These are phyloP conservation scores for Jaapia argillacea DNA, from an alignment of 768 basidiomycete genomes.

Conservation along the genomic window DNA sequence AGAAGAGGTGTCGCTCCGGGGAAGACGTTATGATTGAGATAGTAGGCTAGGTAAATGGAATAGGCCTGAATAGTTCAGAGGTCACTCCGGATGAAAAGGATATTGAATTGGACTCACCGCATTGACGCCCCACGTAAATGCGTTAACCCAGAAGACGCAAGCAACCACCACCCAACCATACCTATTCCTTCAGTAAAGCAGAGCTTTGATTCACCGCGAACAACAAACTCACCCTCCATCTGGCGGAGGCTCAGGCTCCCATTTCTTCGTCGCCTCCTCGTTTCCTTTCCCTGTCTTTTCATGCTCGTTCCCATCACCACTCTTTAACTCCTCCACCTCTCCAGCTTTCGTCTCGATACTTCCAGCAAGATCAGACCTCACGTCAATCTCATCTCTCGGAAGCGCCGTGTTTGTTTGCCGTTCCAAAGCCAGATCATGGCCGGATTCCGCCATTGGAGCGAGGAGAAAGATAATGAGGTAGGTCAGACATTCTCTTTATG, in stretches of 20 bases:
- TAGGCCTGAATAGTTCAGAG: neutral
- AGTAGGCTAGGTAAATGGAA: neutral
- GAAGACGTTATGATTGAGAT: neutral
- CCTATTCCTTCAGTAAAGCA: no score
- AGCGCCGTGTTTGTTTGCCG: neutral
- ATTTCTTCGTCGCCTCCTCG: neutral
- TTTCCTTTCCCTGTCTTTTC: no score
- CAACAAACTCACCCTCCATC: no score
- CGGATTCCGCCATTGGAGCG: no score
- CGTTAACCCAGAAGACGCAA: neutral
- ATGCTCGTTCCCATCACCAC: no score
- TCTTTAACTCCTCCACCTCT: no score
- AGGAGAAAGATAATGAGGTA: no score
- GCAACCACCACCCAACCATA: neutral
- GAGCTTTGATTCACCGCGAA: no score
- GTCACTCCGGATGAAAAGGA: neutral
- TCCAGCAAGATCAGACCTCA: no score
- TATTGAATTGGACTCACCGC: neutral
- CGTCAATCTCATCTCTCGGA: neutral
- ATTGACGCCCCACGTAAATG: constrained; percentile 1
- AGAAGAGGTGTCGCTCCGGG: neutral
- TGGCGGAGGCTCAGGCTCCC: neutral
- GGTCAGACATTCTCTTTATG: no score
- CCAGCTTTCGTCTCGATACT: no score
- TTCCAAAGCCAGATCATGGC: no score